Evolutionary conservation across 129 eudicot genomes (phyloP).

Genomic region (Flaveria robusta): DNA sequence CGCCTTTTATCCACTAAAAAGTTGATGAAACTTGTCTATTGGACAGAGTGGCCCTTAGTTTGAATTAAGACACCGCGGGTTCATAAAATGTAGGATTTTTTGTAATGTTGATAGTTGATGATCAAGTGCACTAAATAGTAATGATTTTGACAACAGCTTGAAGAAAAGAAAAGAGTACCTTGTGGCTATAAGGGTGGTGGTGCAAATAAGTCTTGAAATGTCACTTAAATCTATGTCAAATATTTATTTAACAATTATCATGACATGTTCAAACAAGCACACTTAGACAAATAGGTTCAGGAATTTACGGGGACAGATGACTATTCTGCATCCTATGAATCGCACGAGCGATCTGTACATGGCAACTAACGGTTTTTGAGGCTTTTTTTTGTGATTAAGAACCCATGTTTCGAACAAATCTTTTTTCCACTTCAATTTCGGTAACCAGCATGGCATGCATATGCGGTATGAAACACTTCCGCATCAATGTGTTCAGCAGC

Average conservation of each 20-base stretch:
- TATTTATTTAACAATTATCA: conserved; percentile 13
- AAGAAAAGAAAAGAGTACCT: conserved; percentile 88
- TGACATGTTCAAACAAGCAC: conserved; percentile 26
- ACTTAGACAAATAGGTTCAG: conserved; percentile 22
- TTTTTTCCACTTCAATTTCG: conserved; percentile 3
- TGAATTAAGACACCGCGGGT: too few relatives aligned
- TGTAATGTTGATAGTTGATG: neutral
- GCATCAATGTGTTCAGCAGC: conserved; percentile 13
- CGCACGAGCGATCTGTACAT: conserved; percentile 31
- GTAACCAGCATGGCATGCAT: neutral
- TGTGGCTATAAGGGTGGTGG: too few relatives aligned
- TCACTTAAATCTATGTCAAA: conserved; percentile 8
- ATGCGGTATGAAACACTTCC: neutral
- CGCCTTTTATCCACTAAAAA: neutral
- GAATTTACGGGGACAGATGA: conserved; percentile 32
- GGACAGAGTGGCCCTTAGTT: too few relatives aligned
- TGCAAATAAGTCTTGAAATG: neutral
- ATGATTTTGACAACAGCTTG: conserved; percentile 48
- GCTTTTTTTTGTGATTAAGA: conserved; percentile 5
- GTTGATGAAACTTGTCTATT: neutral
- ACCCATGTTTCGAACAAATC: neutral
- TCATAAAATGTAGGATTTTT: neutral
- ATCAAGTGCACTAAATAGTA: neutral
- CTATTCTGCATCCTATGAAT: conserved; percentile 22
- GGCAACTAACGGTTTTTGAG: conserved; percentile 4